Percentiles rank a stretch among this genome's conserved stretches.
phyloP scores from a whole-genome alignment of 1,284 basidiomycete species.

The Ceratobasidium sp. region DNA sequence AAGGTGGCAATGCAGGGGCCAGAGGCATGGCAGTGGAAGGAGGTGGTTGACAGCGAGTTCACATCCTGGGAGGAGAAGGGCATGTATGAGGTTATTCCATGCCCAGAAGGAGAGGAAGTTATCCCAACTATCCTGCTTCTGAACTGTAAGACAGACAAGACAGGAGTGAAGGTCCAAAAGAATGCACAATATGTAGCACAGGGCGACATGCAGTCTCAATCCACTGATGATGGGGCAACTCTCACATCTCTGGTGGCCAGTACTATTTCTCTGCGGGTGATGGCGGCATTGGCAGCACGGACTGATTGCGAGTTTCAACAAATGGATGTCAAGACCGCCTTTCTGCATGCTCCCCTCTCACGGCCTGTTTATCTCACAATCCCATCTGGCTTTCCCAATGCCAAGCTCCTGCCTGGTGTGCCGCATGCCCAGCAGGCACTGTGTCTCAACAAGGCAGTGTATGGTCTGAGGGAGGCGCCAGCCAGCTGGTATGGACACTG shows the following conservation, averaged over 20 bases:
- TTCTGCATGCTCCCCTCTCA: conserved; percentile 51
- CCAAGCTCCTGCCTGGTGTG: background rate
- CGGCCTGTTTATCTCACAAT: conserved; percentile 50
- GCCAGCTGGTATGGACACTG: background rate
- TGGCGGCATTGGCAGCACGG: conserved; percentile 59
- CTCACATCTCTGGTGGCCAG: conserved; percentile 60
- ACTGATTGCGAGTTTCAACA: conserved; percentile 58
- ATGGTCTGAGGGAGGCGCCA: background rate
- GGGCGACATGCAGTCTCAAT: conserved; percentile 60
- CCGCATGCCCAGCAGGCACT: background rate
- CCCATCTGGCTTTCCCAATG: conserved; percentile 43
- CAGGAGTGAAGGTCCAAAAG: conserved; percentile 54
- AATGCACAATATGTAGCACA: conserved; percentile 62
- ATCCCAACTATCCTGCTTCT: background rate
- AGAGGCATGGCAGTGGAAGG: background rate
- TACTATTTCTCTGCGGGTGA: conserved; percentile 55
- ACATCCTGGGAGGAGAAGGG: background rate
- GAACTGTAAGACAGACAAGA: conserved; percentile 57
- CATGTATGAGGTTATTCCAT: background rate
- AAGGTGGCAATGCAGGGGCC: conserved; percentile 4
- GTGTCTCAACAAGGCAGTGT: background rate
- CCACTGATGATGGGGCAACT: conserved; percentile 61
- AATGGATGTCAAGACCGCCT: conserved; percentile 62
- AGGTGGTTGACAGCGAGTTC: background rate
- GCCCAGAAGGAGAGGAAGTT: background rate